Percentiles rank a stretch among this genome's conserved stretches.
phyloP scores from a whole-genome alignment of 306 rosid species.

The Potentilla sterilis region DNA sequence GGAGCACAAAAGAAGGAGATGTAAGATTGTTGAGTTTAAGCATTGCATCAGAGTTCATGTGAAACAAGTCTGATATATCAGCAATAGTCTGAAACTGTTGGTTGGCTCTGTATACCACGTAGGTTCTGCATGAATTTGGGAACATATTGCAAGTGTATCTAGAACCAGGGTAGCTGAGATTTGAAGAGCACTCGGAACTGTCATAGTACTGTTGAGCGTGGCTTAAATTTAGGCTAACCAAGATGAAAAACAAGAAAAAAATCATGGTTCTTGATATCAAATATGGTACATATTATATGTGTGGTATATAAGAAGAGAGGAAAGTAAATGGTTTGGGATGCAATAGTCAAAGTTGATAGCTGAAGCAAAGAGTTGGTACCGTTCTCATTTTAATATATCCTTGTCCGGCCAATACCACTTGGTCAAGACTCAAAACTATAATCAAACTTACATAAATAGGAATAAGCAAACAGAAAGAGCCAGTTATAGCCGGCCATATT shows the following conservation, averaged over 20 bases:
- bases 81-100: conserved; percentile 37
- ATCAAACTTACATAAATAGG: conserved; percentile 19
- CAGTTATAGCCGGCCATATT: conserved; percentile 40
- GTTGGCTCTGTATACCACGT: conserved; percentile 55
- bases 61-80: conserved; percentile 39
- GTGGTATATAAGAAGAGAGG: background rate
- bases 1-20: conserved; percentile 34
- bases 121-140: conserved; percentile 51
- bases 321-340: conserved; percentile 4
- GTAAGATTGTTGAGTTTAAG: conserved; percentile 38
- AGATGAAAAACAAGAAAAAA: conserved; percentile 35
- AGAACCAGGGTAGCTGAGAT: conserved; percentile 31
- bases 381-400: background rate
- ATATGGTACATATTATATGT: conserved; percentile 5
- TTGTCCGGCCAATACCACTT: conserved; percentile 16
- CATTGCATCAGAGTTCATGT: conserved; percentile 19
- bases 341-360: background rate
- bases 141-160: conserved; percentile 48
- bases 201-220: conserved; percentile 48
- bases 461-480: conserved; percentile 4
- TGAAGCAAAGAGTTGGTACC: background rate
- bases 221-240: conserved; percentile 33
- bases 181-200: conserved; percentile 28
- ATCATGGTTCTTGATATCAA: conserved; percentile 27
- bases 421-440: conserved; percentile 23